Evolutionary conservation across 2,329 filamentous ascomycete species (phyloP).

Genomic region (Botrytis fragariae): DNA sequence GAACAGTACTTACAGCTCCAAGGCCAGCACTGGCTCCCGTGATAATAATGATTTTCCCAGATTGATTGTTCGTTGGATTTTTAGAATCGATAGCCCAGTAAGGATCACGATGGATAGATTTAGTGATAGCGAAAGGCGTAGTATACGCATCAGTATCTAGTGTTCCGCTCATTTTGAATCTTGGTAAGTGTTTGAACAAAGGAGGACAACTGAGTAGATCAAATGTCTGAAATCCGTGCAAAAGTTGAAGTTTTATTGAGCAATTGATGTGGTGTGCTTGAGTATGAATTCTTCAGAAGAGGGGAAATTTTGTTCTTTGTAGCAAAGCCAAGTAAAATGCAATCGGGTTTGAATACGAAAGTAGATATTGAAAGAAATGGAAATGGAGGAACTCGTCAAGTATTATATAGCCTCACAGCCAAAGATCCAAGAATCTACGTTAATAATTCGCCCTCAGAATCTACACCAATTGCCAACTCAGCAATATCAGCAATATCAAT

Average conservation of each 20-base stretch:
- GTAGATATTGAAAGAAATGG: not conserved
- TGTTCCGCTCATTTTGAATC: not conserved
- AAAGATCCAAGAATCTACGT: not conserved
- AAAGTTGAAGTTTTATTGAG: not conserved
- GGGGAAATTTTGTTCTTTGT: not conserved
- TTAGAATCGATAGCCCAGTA: slow-evolving; percentile 32
- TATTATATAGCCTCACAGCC: not conserved
- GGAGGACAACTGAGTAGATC: not conserved
- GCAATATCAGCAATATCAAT: not conserved
- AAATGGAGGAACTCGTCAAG: not conserved
- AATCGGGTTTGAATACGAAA: not conserved
- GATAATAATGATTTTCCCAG: slow-evolving; percentile 33
- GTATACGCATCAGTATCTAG: not conserved
- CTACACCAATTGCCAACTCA: not conserved
- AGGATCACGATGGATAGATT: slow-evolving; percentile 31
- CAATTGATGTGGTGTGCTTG: not conserved
- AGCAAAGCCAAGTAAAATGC: not conserved
- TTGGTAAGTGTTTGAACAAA: not conserved
- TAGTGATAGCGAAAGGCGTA: slow-evolving; percentile 30
- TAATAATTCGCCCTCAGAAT: not conserved
- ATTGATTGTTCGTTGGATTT: slow-evolving; percentile 28
- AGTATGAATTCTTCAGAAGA: not conserved
- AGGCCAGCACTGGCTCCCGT: slow-evolving; percentile 36
- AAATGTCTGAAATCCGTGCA: not conserved
- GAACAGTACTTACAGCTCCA: slow-evolving; percentile 31